phyloP scores from a whole-genome alignment of 192 early-diverging fungal genomes.

The Backusella tuberculispora region DNA sequence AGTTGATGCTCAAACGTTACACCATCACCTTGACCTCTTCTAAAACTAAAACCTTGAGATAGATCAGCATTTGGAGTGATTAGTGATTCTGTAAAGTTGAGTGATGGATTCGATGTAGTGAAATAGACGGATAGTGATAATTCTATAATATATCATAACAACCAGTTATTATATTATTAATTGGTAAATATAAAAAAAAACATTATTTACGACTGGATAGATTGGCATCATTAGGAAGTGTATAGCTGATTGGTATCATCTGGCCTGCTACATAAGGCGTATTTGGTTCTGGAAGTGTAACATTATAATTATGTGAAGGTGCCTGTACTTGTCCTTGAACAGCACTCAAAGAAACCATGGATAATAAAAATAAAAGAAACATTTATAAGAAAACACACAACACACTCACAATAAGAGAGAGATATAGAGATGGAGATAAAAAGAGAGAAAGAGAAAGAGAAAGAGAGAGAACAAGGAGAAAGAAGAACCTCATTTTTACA shows the following conservation, averaged over 20 bases:
- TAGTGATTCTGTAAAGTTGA: conserved; percentile 15
- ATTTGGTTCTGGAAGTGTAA: conserved; percentile 34
- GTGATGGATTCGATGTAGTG: conserved; percentile 9
- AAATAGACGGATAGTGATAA: conserved; percentile 27
- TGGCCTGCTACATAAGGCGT: conserved; percentile 38
- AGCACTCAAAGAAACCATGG: not conserved
- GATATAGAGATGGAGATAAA: not conserved
- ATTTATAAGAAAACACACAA: not conserved
- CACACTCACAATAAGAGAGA: too few relatives aligned
- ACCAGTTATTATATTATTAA: not conserved
- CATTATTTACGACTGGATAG: conserved; percentile 21
- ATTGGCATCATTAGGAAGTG: conserved; percentile 24
- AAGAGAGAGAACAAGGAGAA: not conserved
- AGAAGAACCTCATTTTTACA: not conserved
- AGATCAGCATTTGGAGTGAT: conserved; percentile 40
- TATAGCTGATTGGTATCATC: conserved; percentile 33
- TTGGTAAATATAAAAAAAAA: not conserved
- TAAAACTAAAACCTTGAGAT: conserved; percentile 30
- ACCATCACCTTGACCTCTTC: conserved; percentile 19
- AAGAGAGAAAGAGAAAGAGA: not conserved
- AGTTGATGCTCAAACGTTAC: conserved; percentile 29
- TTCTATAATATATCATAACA: conserved; percentile 8
- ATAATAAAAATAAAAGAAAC: not conserved
- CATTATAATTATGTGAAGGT: conserved; percentile 32
- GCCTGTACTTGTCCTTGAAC: conserved; percentile 24